Percentiles rank a stretch among this genome's conserved stretches.
phyloP scores from a whole-genome alignment of 257 asterid genomes.

The Eucommia ulmoides region DNA sequence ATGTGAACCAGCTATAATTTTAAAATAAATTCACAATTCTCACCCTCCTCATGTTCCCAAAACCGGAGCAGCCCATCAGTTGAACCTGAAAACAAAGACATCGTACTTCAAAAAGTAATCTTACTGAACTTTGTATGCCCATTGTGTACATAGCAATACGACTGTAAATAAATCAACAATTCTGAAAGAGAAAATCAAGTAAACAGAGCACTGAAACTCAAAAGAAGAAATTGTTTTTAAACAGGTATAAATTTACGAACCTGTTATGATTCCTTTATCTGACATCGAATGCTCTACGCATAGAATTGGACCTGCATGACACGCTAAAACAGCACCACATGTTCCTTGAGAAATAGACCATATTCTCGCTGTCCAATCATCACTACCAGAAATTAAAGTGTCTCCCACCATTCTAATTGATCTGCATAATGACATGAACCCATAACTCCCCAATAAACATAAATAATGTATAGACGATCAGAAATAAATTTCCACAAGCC shows the following conservation, averaged over 20 bases:
- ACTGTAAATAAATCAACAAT: conserved; percentile 7
- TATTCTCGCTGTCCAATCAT: conserved; percentile 97
- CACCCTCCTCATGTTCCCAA: conserved; percentile 95
- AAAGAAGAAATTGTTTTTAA: too few relatives aligned
- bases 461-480: conserved; percentile 12
- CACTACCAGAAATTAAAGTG: conserved; percentile 87
- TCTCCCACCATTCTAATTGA: conserved; percentile 97
- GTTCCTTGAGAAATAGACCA: conserved; percentile 93
- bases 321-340: conserved; percentile 91
- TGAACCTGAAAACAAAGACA: conserved; percentile 49
- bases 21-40: conserved; percentile 13
- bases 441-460: conserved; percentile 15
- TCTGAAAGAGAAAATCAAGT: background rate
- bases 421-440: conserved; percentile 30
- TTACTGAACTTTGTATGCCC: background rate
- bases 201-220: too few relatives aligned
- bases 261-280: conserved; percentile 89
- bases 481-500: conserved; percentile 9
- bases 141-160: background rate
- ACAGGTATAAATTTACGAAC: conserved; percentile 22
- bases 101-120: conserved; percentile 5
- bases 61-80: conserved; percentile 85
- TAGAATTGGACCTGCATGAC: conserved; percentile 87
- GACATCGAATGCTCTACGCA: conserved; percentile 79
- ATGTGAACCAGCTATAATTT: background rate